Conservation (phyloP, 2,329 filamentous ascomycete species). For the Diaporthe aspalathi region DNA sequence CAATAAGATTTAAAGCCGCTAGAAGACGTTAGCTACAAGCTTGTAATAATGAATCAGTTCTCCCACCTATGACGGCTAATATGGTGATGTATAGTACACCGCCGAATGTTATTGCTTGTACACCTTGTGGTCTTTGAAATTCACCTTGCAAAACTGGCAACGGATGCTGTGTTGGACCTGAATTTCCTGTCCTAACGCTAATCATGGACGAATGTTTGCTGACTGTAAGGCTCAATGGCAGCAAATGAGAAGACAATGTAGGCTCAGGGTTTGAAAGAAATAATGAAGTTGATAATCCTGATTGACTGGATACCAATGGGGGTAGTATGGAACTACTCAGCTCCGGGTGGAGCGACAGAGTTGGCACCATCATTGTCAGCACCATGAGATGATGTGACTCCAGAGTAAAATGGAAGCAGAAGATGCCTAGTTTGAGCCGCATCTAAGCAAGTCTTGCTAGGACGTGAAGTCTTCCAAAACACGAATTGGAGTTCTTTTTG, state of each 20-base stretch:
- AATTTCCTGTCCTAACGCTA: not conserved
- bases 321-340: not conserved
- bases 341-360: not conserved
- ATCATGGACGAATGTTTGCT: not conserved
- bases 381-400: not conserved
- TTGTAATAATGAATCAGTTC: no score
- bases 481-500: no score
- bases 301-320: not conserved
- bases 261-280: not conserved
- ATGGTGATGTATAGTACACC: not conserved
- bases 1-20: not conserved
- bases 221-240: not conserved
- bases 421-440: not conserved
- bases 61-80: constrained; percentile 7
- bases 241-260: not conserved
- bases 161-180: not conserved
- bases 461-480: no score
- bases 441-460: no score
- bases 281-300: no score
- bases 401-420: not conserved
- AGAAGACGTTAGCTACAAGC: not conserved
- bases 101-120: not conserved
- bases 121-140: not conserved
- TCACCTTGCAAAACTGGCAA: not conserved
- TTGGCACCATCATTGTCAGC: no score